phyloP scores from a whole-genome alignment of 345 rosid genomes.

The Pugionium cornutum region DNA sequence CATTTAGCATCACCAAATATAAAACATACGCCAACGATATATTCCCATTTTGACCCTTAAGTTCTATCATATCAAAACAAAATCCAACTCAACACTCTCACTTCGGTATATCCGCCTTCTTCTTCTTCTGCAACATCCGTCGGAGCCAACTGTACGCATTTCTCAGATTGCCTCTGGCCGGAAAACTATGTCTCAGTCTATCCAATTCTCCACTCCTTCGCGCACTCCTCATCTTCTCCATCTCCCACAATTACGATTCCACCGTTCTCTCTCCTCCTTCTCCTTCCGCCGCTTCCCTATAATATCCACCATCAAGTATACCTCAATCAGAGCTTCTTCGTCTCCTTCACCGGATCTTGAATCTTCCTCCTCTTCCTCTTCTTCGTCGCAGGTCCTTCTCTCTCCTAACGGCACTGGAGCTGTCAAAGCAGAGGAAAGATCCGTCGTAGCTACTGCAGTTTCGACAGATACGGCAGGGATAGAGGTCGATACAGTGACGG shows the following conservation, averaged over 20 bases:
- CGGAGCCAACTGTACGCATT: slow-evolving; percentile 9
- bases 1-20: too few relatives aligned
- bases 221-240: slow-evolving; percentile 42
- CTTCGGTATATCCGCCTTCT: slow-evolving; percentile 38
- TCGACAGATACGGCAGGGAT: slow-evolving; percentile 41
- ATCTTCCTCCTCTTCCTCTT: slow-evolving; percentile 29
- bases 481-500: slow-evolving; percentile 91
- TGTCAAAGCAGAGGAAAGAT: slow-evolving; percentile 31
- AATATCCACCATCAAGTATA: slow-evolving; percentile 32
- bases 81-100: slow-evolving; percentile 18
- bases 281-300: slow-evolving; percentile 43
- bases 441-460: slow-evolving; percentile 22
- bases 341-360: slow-evolving; percentile 53
- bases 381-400: slow-evolving; percentile 46
- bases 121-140: background rate
- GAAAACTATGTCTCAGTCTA: slow-evolving; percentile 63
- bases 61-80: slow-evolving; percentile 11
- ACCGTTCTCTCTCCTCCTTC: slow-evolving; percentile 40
- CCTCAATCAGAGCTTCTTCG: slow-evolving; percentile 52
- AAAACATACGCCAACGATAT: background rate
- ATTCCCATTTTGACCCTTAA: background rate
- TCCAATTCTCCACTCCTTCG: slow-evolving; percentile 56
- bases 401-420: slow-evolving; percentile 58
- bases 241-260: slow-evolving; percentile 39
- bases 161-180: slow-evolving; percentile 22